Base-by-base conservation (phyloP, 2,329 filamentous ascomycete genomes). In the Fusarium sp. region DNA sequence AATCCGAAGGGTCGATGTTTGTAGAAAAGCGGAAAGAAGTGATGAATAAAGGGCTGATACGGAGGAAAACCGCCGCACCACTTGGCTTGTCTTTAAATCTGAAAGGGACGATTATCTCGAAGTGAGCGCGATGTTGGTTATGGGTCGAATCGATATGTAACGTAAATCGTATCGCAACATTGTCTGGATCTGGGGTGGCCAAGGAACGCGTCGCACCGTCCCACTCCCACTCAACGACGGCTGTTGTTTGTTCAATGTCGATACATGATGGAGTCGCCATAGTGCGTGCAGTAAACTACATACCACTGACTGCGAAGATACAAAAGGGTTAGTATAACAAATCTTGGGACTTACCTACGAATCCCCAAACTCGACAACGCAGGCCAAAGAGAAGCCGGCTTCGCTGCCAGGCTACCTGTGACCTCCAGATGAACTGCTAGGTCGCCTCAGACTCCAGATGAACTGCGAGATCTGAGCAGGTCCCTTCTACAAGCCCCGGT, bases 371-470 rank as follows among this genome's bases (percentile, higher is more conserved):
- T 26, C 23, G 21, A 49, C 24, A 41, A 26, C 31, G 2, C 35
- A 23, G 8, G 35, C 11, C n/a, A 21, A 55, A 29, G 18, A 35
- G 20, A 43, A 15, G 31, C 46, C 46, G n/a, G 28, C 28, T 13
- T 16, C 33, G 28, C 54, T 53, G 46, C 5, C 46, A 28, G 54
- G 46, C 26, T 28, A 9, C 42, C 57, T 20, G 54, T 46, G 56
- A 63, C 59, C 56, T 54, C 56, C 56, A 63, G 59, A 54, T 47
- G 47, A 61, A 61, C 56, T 61, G 56, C 59, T 23, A 63, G 46
- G 56, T 54, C 56, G 28, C 41, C 56, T 10, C 59, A 11, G 23
- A 61, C 56, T 63, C 59, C 59, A 61, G 59, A 54, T 47, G 56
- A 54, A 63, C 59, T 63, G 59, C 46, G 56, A 63, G 58, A 35